Base-by-base conservation (phyloP, 2,329 filamentous ascomycete genomes). In the Polytolypa hystricis region DNA sequence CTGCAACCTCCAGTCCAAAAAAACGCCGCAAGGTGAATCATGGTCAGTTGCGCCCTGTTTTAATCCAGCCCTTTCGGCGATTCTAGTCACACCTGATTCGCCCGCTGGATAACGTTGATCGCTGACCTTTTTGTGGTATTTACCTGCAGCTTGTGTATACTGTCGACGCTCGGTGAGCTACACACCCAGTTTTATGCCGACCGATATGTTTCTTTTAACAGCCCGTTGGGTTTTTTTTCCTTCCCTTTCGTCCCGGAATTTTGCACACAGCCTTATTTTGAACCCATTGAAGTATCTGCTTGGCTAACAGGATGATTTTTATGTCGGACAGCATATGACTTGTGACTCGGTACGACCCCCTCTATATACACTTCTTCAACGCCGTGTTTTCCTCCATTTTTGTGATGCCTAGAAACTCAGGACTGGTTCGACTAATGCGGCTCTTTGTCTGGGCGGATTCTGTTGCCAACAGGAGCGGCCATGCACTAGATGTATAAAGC, bases 401-500 rank as follows among this genome's bases (percentile, higher is more conserved):
- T n/a, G n/a, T n/a, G 21, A 7, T 25, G 21, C 21, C 21, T 25
- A n/a, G 21, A 25, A 25, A 25, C n/a, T n/a, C 21, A n/a, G n/a
- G 21, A 25, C n/a, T 25, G 21, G 21, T 7, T 7, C 21, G 7
- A 25, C 7, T 25, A 25, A n/a, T 7, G 7, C 21, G 7, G 7
- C n/a, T n/a, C n/a, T 25, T 25, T 25, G 42, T 43, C 41, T 44
- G 37, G n/a, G n/a, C n/a, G n/a, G n/a, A n/a, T n/a, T 54, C 52
- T 47, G 52, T 15, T 36, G 31, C 28, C 39, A 33, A 35, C 61
- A 93, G 85, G 85, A 93, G 69, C 81, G 91, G 58, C 91, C 91
- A 54, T 98, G 91, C 73, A 89, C 85, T 53, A 77, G 91, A 65
- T 98, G 91, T 70, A 84, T 96, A 65, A 98, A 96, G 67, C 81